Percentiles rank a stretch among this genome's conserved stretches.
phyloP scores from a whole-genome alignment of 495 filamentous ascomycete species.

The Cercophora samala region DNA sequence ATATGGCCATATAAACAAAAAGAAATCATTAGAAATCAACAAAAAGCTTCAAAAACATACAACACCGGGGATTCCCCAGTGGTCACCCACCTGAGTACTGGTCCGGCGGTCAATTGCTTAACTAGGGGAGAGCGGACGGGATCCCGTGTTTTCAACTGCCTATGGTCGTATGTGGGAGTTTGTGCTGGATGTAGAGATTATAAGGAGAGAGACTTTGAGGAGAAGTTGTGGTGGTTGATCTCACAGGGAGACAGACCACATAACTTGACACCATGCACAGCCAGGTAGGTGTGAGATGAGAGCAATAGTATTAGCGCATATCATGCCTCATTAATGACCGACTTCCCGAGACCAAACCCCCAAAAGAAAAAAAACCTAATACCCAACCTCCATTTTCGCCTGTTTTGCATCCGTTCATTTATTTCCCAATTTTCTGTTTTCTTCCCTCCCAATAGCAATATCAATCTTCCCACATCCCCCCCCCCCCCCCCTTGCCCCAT shows the following conservation, averaged over 20 bases:
- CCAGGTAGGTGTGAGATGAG: neutral
- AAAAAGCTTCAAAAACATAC: too few species aligned
- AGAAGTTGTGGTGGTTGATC: neutral
- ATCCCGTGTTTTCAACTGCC: slow-evolving; percentile 31
- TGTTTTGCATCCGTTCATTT: neutral
- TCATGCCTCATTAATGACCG: neutral
- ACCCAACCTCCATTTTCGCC: neutral
- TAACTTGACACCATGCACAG: neutral
- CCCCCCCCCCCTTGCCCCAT: neutral
- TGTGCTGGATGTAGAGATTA: neutral
- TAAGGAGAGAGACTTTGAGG: neutral
- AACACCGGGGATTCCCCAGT: too few species aligned
- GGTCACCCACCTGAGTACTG: too few species aligned
- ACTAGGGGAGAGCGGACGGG: slow-evolving; percentile 52
- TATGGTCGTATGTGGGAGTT: neutral
- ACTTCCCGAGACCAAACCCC: too few species aligned
- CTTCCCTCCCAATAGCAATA: neutral
- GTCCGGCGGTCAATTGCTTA: slow-evolving; percentile 29
- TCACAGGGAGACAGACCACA: too few species aligned
- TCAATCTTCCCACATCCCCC: neutral
- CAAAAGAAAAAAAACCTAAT: neutral
- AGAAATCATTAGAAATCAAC: too few species aligned
- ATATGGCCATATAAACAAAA: too few species aligned
- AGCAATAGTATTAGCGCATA: neutral
- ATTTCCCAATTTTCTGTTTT: neutral